Base-by-base conservation (phyloP, 1,284 basidiomycete species). In the Limonomyces culmigenus region DNA sequence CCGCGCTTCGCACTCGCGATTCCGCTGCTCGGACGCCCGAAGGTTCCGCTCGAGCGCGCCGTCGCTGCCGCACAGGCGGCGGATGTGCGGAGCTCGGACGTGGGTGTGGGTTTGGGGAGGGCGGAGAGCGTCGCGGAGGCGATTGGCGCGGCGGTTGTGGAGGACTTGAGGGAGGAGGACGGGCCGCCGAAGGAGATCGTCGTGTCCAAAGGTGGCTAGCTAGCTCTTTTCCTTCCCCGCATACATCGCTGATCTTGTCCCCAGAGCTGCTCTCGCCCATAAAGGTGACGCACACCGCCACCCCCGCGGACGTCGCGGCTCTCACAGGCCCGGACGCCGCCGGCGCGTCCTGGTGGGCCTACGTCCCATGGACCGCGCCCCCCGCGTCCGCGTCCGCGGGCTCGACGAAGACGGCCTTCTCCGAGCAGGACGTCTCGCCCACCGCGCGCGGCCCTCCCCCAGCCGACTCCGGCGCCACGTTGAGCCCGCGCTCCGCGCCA, bases 11-110 rank as follows among this genome's bases (percentile, higher is more conserved):
- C 56, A 20, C 52, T 78, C 13, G 59, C 56, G 13, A 53, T 78
- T 23, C 65, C 74, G 8, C 46, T 74, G 19, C 53, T 78, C 4
- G 66, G 67, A 5, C 50, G 67, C 33, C 52, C 66, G 19, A 70
- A 67, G 50, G 43, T 63, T 20, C 58, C 61, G 11, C 41, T 67
- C 10, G 63, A 65, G 8, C 48, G 55, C 29, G 52, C 49, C 3
- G 46, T 52, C 2, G 46, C 43, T 21, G 32, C 38, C 14, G 34
- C 39, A 5, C 14, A 37, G 27, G 39, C 34, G 19, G 15, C 32
- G 19, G 42, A 43, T 16, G 34, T 41, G 29, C 34, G 20, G 31
- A 35, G 29, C 12, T 29, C 29, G 11, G 25, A 23, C n/a, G n/a
- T n/a, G n/a, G n/a, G n/a, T n/a, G n/a, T n/a, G n/a, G n/a, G n/a